These are phyloP conservation scores for Cystofilobasidium macerans DNA, from an alignment of 768 basidiomycete species.

Conservation along the genomic window DNA sequence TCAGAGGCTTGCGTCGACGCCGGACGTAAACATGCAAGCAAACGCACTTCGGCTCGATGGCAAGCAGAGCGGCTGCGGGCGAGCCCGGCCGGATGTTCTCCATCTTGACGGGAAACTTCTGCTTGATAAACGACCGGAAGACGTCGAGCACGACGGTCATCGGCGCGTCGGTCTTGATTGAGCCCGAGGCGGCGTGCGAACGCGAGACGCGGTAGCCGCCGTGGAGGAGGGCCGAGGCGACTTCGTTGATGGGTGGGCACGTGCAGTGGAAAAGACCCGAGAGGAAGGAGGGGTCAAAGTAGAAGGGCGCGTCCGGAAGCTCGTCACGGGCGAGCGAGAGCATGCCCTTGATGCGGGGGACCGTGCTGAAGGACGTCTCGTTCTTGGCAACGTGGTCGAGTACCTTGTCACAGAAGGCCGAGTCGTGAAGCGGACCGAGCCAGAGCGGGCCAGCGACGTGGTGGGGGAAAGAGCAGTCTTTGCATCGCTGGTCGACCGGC, in stretches of 20 bases:
- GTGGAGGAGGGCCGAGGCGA: slow-evolving; percentile 81
- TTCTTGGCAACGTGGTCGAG: slow-evolving; percentile 59
- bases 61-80: slow-evolving; percentile 51
- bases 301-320: slow-evolving; percentile 71
- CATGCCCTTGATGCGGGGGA: slow-evolving; percentile 87
- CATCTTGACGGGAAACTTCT: slow-evolving; percentile 62
- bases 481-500: slow-evolving; percentile 46
- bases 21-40: neutral
- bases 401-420: slow-evolving; percentile 60
- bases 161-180: slow-evolving; percentile 72
- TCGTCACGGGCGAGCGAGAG: slow-evolving; percentile 81
- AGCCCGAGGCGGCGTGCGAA: slow-evolving; percentile 80
- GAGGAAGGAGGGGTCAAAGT: slow-evolving; percentile 71
- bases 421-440: slow-evolving; percentile 75
- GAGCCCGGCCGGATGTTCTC: slow-evolving; percentile 67
- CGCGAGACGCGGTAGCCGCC: slow-evolving; percentile 74
- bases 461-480: slow-evolving; percentile 64
- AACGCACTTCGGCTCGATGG: slow-evolving; percentile 14
- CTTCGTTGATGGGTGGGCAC: slow-evolving; percentile 61
- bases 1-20: neutral
- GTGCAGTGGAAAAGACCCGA: slow-evolving; percentile 70
- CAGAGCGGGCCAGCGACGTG: slow-evolving; percentile 97
- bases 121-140: slow-evolving; percentile 71
- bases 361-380: slow-evolving; percentile 61
- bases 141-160: slow-evolving; percentile 64